Evolutionary conservation across 805 yeast species (phyloP).

Genomic region (fission yeast (Schizosaccharomyces pombe)): DNA sequence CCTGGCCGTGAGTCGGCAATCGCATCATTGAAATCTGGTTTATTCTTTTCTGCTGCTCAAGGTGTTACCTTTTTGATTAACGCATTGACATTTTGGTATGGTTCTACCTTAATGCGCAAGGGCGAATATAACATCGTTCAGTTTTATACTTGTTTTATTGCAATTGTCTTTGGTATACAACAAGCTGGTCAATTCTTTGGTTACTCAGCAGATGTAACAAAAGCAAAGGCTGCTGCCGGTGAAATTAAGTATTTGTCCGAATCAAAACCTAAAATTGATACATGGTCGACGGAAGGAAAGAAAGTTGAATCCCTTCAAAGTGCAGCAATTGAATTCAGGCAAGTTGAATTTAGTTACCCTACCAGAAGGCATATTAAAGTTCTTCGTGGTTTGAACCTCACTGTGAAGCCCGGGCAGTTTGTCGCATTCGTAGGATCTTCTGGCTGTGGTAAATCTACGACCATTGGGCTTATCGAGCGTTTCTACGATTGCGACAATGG

Average conservation of each 20-base stretch:
- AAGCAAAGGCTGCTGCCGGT: slow-evolving; percentile 18
- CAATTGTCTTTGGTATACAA: slow-evolving; percentile 21
- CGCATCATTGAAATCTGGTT: slow-evolving; percentile 10
- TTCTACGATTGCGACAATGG: slow-evolving; percentile 33
- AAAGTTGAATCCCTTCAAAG: slow-evolving; percentile 10
- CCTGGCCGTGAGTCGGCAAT: slow-evolving; percentile 7
- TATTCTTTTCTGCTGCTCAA: slow-evolving; percentile 17
- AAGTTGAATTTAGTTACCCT: slow-evolving; percentile 15
- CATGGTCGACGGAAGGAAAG: slow-evolving; percentile 14
- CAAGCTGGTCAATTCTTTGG: slow-evolving; percentile 21
- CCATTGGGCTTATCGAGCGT: slow-evolving; percentile 32
- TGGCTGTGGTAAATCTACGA: slow-evolving; percentile 25
- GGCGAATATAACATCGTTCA: slow-evolving; percentile 14
- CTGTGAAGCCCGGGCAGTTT: slow-evolving; percentile 49
- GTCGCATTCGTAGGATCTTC: slow-evolving; percentile 81
- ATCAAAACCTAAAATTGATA: slow-evolving; percentile 18
- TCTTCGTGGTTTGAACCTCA: slow-evolving; percentile 11
- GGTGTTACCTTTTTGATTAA: slow-evolving; percentile 20
- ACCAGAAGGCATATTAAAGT: slow-evolving; percentile 14
- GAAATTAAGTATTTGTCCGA: slow-evolving; percentile 16
- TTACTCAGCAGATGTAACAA: slow-evolving; percentile 22
- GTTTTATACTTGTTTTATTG: slow-evolving; percentile 20
- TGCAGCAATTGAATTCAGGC: slow-evolving; percentile 24
- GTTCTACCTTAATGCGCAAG: slow-evolving; percentile 17
- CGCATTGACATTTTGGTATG: slow-evolving; percentile 23